Percentiles rank a stretch among this genome's conserved stretches.
Conservation (phyloP, 108 stramenopile species). For the Craspedostauros australis region DNA sequence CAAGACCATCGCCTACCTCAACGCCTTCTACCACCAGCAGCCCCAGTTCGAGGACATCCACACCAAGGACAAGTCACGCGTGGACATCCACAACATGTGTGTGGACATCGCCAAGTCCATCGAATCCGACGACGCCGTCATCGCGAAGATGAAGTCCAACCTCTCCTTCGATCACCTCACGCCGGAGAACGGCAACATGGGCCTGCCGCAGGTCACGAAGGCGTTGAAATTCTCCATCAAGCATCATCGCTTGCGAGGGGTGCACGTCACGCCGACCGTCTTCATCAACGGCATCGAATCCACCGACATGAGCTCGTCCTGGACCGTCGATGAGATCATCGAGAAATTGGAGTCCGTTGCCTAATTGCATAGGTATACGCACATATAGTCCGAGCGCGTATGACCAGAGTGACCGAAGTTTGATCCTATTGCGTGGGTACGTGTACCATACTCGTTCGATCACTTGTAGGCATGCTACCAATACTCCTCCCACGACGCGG, state of each 20-base stretch:
- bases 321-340: conserved; percentile 27
- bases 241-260: conserved; percentile 32
- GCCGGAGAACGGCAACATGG: no score
- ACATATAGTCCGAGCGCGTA: no score
- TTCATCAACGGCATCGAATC: conserved; percentile 46
- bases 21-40: background rate
- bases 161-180: no score
- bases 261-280: conserved; percentile 48
- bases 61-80: conserved; percentile 24
- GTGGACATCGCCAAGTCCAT: conserved; percentile 1
- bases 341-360: no score
- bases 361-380: no score
- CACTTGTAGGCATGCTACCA: no score
- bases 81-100: conserved; percentile 13
- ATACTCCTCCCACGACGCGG: no score
- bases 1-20: background rate
- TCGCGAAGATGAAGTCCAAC: no score
- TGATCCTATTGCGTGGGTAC: no score
- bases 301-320: conserved; percentile 17
- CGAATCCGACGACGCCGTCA: background rate
- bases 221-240: conserved; percentile 32
- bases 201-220: conserved; percentile 29
- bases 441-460: no score
- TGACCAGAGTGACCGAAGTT: no score
- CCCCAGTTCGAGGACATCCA: conserved; percentile 12